Evolutionary conservation across 129 eudicot genomes (phyloP), one percentile per base, ranked within the genome.

Genomic region (Flaveria trinervia): DNA sequence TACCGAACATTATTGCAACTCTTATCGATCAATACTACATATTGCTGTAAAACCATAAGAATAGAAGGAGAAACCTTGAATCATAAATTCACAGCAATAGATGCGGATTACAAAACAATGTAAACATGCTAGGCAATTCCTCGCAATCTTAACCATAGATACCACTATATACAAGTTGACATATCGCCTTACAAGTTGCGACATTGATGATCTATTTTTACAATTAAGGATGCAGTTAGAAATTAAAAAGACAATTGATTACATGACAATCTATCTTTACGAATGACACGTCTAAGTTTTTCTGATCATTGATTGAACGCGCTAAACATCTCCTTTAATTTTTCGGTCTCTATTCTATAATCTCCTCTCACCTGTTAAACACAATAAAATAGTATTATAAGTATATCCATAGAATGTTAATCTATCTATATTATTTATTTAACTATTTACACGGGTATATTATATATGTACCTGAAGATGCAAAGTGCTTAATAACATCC

Each of bases 381-480:
- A 66, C 54, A 55, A 43, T 44, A 13, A 65, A 57, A 1, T 36
- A 36, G 41, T 7, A 55, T 25, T 55, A 55, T 14, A 4, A 16
- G 2, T 65, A 65, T 14, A 15, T 39, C 68, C 45, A 62, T 62
- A 14, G 30, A 14, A 30, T 28, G 68, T 62, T 28, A 14, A 59
- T 59, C 36, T 59, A 22, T 20, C 12, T 4, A 12, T 25, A 7
- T 6, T 14, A 9, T 26, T 64, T 64, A 15, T 18, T 26, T 30
- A 30, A 30, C 36, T 4, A 3, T 30, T 30, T 12, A 15, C 1
- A 18, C 22, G 7, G 1, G 22, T 56, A 20, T 56, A 56, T 65
- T 36, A 65, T 72, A 66, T 69, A 57, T 70, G 61, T 83, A 88
- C 89, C 82, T 80, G 78, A 67, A 90, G 55, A 83, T 86, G 90